A percentile compares a stretch with the other conserved stretches of the same genome.
Conservation (phyloP, 2,329 filamentous ascomycete genomes). For the Trichoderma sp. region DNA sequence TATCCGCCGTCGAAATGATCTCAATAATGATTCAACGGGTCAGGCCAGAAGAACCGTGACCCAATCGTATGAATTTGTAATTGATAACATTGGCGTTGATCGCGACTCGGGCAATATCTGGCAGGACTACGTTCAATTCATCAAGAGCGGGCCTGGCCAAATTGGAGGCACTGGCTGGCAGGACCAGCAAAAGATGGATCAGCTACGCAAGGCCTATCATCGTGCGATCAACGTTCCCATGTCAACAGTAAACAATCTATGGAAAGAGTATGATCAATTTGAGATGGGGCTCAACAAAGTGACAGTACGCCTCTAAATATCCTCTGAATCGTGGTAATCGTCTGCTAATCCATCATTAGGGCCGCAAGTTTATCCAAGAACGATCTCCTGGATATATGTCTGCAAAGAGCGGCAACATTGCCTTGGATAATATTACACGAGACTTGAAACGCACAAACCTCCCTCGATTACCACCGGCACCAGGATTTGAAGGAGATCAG, state of each 20-base stretch:
- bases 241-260: conserved; percentile 75
- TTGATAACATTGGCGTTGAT: conserved; percentile 86
- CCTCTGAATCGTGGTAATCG: neutral
- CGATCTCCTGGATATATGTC: conserved; percentile 94
- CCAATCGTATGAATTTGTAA: conserved; percentile 87
- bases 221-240: conserved; percentile 85
- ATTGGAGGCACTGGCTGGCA: conserved; percentile 89
- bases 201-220: conserved; percentile 87
- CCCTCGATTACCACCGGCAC: conserved; percentile 76
- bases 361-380: conserved; percentile 91
- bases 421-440: conserved; percentile 82
- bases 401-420: conserved; percentile 83
- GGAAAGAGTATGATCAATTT: conserved; percentile 98
- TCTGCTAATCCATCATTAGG: conserved; percentile 48
- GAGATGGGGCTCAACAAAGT: conserved; percentile 92
- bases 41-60: conserved; percentile 75
- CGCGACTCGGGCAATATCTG: conserved; percentile 86
- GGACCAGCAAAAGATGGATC: conserved; percentile 97
- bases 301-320: conserved; percentile 56
- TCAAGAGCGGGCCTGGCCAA: conserved; percentile 81
- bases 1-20: conserved; percentile 84
- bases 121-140: conserved; percentile 92
- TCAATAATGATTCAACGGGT: conserved; percentile 72
- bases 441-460: conserved; percentile 74
- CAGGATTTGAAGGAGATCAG: conserved; percentile 80